A percentile compares a stretch with the other conserved stretches of the same genome.
These are phyloP conservation scores for Isatis lusitanica DNA, from an alignment of 441 rosid genomes.

Conservation along the genomic window DNA sequence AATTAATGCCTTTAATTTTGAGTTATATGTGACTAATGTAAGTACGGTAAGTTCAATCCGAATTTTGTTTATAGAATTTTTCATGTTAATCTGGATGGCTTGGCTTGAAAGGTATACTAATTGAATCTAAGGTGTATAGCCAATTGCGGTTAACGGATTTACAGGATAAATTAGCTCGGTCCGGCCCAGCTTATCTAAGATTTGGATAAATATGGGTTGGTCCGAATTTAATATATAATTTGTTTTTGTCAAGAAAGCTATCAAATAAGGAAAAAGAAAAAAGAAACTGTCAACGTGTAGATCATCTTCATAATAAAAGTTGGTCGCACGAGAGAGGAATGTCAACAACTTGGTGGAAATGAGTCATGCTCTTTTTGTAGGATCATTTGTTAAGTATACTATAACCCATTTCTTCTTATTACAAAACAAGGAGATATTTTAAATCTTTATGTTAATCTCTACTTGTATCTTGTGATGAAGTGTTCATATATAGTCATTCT, in stretches of 20 bases:
- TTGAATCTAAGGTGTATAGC: no score
- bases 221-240: no score
- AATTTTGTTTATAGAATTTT: background rate
- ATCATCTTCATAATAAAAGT: background rate
- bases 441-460: background rate
- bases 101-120: no score
- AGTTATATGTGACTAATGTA: background rate
- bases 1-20: background rate
- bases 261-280: no score
- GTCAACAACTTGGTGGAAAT: conserved; percentile 20
- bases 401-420: background rate
- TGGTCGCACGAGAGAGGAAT: background rate
- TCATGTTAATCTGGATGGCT: background rate
- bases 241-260: no score
- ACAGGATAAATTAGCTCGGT: no score
- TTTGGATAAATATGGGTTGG: no score
- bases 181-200: no score
- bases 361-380: conserved; percentile 8
- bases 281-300: background rate
- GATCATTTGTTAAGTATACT: background rate
- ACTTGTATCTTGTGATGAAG: background rate
- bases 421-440: background rate
- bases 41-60: background rate
- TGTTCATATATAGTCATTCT: background rate
- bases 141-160: no score